phyloP scores from a whole-genome alignment of 805 yeast species.

The Brettanomyces anomalus region DNA sequence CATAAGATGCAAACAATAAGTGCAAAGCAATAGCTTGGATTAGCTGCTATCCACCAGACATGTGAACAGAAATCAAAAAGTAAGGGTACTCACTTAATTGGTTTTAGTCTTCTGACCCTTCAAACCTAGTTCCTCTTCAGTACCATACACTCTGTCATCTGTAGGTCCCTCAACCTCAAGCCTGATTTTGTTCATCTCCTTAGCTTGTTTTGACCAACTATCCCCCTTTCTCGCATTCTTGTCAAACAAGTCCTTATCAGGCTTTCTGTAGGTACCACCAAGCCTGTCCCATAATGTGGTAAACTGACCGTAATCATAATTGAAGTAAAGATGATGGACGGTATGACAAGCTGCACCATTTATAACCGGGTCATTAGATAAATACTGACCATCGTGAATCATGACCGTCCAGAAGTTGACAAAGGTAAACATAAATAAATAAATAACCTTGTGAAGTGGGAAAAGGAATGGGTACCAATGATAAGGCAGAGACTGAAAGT shows the following conservation, averaged over 20 bases:
- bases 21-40: too few relatives aligned
- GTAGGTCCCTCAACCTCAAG: conserved; percentile 71
- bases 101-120: conserved; percentile 4
- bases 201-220: conserved; percentile 64
- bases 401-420: conserved; percentile 97
- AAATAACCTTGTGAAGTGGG: conserved; percentile 85
- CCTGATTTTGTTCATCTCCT: conserved; percentile 72
- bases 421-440: conserved; percentile 73
- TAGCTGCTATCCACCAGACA: too few relatives aligned
- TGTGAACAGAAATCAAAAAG: too few relatives aligned
- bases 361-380: conserved; percentile 86
- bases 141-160: conserved; percentile 66
- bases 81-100: not conserved
- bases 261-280: conserved; percentile 88
- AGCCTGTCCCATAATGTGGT: conserved; percentile 97
- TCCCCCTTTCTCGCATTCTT: conserved; percentile 46
- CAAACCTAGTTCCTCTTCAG: conserved; percentile 27
- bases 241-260: conserved; percentile 80
- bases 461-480: conserved; percentile 86
- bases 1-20: too few relatives aligned
- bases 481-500: conserved; percentile 86
- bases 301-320: conserved; percentile 97
- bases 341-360: conserved; percentile 99
- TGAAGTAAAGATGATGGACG: conserved; percentile 91
- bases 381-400: conserved; percentile 96